Conservation (phyloP, 139 green algal species). For the Closterium sp. region DNA sequence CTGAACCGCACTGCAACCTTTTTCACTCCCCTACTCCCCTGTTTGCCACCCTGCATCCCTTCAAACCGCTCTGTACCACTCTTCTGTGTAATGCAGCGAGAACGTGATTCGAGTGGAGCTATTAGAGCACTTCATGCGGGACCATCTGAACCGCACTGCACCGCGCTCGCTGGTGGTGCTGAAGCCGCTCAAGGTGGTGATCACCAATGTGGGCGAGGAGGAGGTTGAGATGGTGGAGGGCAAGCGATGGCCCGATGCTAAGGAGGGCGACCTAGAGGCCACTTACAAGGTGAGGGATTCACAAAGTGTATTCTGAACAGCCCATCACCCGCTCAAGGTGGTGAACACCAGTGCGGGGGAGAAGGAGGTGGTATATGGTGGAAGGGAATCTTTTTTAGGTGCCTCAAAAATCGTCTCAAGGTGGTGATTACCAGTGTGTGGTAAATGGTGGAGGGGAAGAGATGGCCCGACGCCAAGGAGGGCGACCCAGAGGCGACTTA, state of each 20-base stretch:
- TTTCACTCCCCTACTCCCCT: not conserved
- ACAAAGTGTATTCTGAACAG: not conserved
- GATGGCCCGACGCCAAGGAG: conserved; percentile 17
- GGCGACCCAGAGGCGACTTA: not conserved
- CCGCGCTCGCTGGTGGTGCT: conserved; percentile 84
- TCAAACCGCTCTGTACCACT: not conserved
- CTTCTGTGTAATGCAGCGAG: conserved; percentile 53
- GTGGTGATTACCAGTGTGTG: not conserved
- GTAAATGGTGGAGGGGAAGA: not conserved
- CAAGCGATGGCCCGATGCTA: conserved; percentile 5
- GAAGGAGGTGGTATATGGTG: not conserved
- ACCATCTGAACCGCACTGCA: conserved; percentile 71
- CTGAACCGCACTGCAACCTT: no score
- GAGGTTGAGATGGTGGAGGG: conserved; percentile 40
- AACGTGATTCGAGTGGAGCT: conserved; percentile 82
- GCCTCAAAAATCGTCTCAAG: not conserved
- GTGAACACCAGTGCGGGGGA: not conserved
- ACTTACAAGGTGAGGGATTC: conserved; percentile 32
- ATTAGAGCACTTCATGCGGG: conserved; percentile 85
- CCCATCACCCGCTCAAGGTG: not conserved
- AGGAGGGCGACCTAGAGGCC: not conserved
- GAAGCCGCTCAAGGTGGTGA: conserved; percentile 83
- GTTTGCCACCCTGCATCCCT: not conserved
- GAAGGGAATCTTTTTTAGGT: not conserved
- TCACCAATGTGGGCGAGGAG: conserved; percentile 61